Evolutionary conservation across 2,329 filamentous ascomycete species (phyloP), one percentile per base, ranked within the genome.

Genomic region (Calonectria pseudoreteaudii): DNA sequence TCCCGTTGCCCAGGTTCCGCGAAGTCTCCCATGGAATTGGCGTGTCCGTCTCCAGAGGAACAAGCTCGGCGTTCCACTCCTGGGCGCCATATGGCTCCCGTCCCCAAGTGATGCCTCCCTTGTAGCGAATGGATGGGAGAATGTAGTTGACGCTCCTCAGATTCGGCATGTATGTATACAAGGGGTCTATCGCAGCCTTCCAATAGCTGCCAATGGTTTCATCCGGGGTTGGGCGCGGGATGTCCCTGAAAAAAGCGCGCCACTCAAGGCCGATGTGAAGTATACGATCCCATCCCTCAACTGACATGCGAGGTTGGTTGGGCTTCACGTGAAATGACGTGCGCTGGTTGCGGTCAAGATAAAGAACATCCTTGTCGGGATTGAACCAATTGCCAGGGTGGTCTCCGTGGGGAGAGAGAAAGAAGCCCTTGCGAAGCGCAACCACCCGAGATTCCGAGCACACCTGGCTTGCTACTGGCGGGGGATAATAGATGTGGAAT

Each of bases 201-300:
- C 80, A 83, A 38, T 75, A 77, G 3, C 14, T 68, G 2, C 71
- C 68, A 58, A 79, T 78, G 10, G 76, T 76, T 49, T 80, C 74
- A 26, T 77, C 77, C 2, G 50, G 60, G 26, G 75, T 70, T 30
- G 75, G 75, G 10, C 75, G 80, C 0, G 81, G 78, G 0, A 80
- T 79, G 49, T 83, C 79, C 18, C 70, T 72, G 56, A 80, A 80
- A 70, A 82, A 79, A 28, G 80, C 76, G 6, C 82, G 78, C 82
- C 81, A 83, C 41, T 83, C 78, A 5, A 82, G 38, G 0, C 80
- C 81, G 1, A 81, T 75, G n/a, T 83, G 73, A 26, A 77, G 72
- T 0, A 82, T 78, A 26, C 69, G 73, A 11, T 82, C 81, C 64
- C 80, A 75, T 14, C 80, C 78, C 0, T 68, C 28, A 0, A 82